These are phyloP conservation scores for Aspergillus chevalieri DNA, from an alignment of 2,329 filamentous ascomycete species.

Conservation along the genomic window DNA sequence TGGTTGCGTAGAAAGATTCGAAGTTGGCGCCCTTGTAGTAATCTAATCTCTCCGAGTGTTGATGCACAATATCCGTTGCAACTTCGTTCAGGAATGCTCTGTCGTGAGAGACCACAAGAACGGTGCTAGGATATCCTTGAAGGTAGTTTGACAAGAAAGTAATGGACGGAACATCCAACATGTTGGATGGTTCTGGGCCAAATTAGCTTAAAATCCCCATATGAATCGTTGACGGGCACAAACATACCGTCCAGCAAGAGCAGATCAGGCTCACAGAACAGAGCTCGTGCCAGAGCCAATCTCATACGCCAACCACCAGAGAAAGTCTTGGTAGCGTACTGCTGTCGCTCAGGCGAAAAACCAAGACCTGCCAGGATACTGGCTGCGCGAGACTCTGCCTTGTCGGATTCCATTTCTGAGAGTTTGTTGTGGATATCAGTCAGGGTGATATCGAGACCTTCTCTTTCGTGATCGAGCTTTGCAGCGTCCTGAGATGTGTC, in stretches of 20 bases:
- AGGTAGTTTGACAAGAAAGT: constrained; percentile 96
- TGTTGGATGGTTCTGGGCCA: constrained; percentile 82
- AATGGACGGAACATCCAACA: constrained; percentile 99
- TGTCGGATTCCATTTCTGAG: constrained; percentile 98
- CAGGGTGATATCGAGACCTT: constrained; percentile 82
- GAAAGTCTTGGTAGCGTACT: constrained; percentile 92
- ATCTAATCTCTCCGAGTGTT: constrained; percentile 92
- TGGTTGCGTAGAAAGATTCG: constrained; percentile 91
- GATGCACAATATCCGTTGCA: constrained; percentile 97
- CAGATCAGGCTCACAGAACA: constrained; percentile 96
- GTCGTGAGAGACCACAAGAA: constrained; percentile 97
- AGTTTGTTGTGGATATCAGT: constrained; percentile 88
- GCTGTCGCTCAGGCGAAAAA: constrained; percentile 88
- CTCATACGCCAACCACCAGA: constrained; percentile 99
- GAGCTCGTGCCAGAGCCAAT: constrained; percentile 82
- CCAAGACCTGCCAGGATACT: constrained; percentile 95
- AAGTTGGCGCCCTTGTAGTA: constrained; percentile 99
- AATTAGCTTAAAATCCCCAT: constrained; percentile 11
- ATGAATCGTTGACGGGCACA: background rate
- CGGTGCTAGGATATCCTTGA: constrained; percentile 85
- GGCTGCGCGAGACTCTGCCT: constrained; percentile 89
- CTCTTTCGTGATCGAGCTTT: constrained; percentile 76
- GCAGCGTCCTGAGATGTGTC: constrained; percentile 88
- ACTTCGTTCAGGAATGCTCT: constrained; percentile 98
- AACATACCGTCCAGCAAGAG: constrained; percentile 70